A percentile compares a stretch with the other conserved stretches of the same genome.
Conservation (phyloP, 2,329 filamentous ascomycete genomes). For the Hymenoscyphus scutula region DNA sequence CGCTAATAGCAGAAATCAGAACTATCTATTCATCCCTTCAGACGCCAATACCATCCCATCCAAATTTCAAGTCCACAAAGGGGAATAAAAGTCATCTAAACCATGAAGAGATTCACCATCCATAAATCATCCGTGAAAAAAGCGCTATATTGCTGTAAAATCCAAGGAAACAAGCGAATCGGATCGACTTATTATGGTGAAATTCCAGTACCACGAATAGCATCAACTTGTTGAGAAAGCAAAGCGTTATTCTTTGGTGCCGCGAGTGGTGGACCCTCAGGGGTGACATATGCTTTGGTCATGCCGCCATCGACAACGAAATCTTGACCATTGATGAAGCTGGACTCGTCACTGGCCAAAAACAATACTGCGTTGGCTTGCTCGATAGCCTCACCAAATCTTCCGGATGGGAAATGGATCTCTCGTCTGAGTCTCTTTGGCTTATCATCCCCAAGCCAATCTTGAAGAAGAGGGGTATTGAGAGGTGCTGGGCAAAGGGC, state of each 20-base stretch:
- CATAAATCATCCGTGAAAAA: background rate
- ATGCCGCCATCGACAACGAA: conserved; percentile 96
- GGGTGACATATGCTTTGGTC: conserved; percentile 83
- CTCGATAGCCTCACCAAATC: conserved; percentile 76
- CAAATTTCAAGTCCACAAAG: background rate
- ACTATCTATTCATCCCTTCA: conserved; percentile 3
- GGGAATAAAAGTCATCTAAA: background rate
- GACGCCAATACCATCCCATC: background rate
- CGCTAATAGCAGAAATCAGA: conserved; percentile 8
- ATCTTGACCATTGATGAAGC: conserved; percentile 75
- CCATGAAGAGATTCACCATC: too few relatives aligned
- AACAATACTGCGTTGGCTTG: conserved; percentile 74
- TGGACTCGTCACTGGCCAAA: conserved; percentile 71
- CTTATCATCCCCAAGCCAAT: conserved; percentile 72
- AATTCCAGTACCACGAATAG: conserved; percentile 33
- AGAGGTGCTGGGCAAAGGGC: conserved; percentile 70
- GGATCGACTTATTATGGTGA: background rate
- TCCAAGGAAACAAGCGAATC: background rate
- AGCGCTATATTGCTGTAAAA: conserved; percentile 2
- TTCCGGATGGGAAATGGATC: conserved; percentile 71
- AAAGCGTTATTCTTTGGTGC: conserved; percentile 49
- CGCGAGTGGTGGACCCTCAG: conserved; percentile 55
- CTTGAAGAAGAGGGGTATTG: conserved; percentile 72
- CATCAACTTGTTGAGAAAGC: conserved; percentile 36
- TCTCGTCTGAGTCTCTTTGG: conserved; percentile 69